phyloP scores from a whole-genome alignment of 371 early-diverging fungal genomes.

The Mucor sp. region DNA sequence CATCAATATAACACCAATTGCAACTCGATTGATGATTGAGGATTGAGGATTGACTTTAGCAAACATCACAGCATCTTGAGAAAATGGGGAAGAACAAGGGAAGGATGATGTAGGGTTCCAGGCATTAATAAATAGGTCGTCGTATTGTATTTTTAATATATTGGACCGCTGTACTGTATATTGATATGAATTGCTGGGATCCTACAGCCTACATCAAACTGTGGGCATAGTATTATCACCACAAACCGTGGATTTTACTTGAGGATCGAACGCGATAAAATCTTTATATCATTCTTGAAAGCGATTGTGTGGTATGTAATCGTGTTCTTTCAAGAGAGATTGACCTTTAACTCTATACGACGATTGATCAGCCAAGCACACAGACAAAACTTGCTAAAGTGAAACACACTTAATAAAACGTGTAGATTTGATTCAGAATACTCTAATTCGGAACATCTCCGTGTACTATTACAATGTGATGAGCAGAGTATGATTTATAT shows the following conservation, averaged over 20 bases:
- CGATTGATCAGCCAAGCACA: too few species aligned
- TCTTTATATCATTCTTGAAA: too few species aligned
- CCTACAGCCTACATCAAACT: neutral
- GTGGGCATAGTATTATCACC: neutral
- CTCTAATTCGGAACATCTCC: neutral
- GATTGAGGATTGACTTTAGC: too few species aligned
- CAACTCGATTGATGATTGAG: too few species aligned
- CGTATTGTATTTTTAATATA: neutral
- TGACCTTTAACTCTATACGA: too few species aligned
- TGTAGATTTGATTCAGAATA: neutral
- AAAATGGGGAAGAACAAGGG: neutral
- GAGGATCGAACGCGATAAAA: too few species aligned
- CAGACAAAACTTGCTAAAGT: neutral
- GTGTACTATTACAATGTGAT: neutral
- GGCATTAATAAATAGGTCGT: neutral
- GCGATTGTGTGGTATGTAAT: too few species aligned
- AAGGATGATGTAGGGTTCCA: neutral
- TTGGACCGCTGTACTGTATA: too few species aligned
- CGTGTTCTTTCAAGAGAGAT: too few species aligned
- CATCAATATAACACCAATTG: too few species aligned
- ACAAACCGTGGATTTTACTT: neutral
- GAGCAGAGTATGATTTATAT: neutral
- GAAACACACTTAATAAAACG: neutral
- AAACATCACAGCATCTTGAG: neutral
- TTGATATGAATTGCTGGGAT: neutral